Conservation (phyloP, 2,329 filamentous ascomycete species). For the Plectosphaerella plurivora region DNA sequence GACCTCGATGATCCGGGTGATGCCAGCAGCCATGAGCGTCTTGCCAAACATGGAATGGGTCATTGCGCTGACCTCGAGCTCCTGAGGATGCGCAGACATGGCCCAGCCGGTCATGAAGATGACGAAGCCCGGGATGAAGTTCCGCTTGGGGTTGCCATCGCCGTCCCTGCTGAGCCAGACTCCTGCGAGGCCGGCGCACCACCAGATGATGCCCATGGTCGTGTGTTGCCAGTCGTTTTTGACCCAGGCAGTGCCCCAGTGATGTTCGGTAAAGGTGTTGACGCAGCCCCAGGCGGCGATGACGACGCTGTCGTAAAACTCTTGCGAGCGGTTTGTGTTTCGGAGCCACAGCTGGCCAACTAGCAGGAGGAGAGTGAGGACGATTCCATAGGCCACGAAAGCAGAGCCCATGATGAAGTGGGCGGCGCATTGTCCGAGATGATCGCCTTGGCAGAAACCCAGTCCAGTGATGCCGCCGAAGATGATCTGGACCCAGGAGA, state of each 20-base stretch:
- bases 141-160: slow-evolving; percentile 81
- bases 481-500: slow-evolving; percentile 89
- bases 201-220: slow-evolving; percentile 99
- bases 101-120: slow-evolving; percentile 91
- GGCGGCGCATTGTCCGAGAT: slow-evolving; percentile 85
- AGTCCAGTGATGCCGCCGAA: slow-evolving; percentile 91
- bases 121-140: slow-evolving; percentile 88
- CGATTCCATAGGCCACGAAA: slow-evolving; percentile 89
- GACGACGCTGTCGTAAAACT: slow-evolving; percentile 90
- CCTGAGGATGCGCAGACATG: slow-evolving; percentile 89
- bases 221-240: slow-evolving; percentile 96
- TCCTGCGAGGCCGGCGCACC: slow-evolving; percentile 85
- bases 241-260: slow-evolving; percentile 86
- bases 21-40: slow-evolving; percentile 85
- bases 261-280: slow-evolving; percentile 97
- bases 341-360: slow-evolving; percentile 86
- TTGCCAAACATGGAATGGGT: slow-evolving; percentile 90
- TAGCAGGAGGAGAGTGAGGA: slow-evolving; percentile 80
- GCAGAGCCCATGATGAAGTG: slow-evolving; percentile 99
- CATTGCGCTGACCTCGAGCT: slow-evolving; percentile 77
- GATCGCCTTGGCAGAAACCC: slow-evolving; percentile 89
- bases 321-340: slow-evolving; percentile 79
- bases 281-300: slow-evolving; percentile 95
- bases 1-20: slow-evolving; percentile 85
- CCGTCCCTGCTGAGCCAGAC: slow-evolving; percentile 86